These are phyloP conservation scores for Nicotiana tomentosiformis DNA, from an alignment of 257 asterid genomes.

Conservation along the genomic window DNA sequence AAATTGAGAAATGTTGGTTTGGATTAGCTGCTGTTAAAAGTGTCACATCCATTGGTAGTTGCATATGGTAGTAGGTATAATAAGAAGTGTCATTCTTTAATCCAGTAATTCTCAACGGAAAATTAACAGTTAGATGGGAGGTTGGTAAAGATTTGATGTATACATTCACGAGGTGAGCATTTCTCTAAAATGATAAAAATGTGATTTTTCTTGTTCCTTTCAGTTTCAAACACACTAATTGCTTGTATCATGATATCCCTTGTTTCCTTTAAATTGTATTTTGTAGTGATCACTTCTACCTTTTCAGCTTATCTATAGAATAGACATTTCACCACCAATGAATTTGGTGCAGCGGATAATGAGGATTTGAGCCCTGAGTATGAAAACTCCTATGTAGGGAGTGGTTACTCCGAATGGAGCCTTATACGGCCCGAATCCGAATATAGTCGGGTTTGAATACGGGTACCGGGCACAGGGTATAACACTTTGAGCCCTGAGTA, in stretches of 20 bases:
- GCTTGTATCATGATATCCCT: background rate
- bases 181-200: background rate
- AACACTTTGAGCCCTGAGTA: too few relatives aligned
- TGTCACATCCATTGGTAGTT: slow-evolving; percentile 1
- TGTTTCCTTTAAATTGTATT: background rate
- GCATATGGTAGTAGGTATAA: background rate
- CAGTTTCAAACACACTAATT: background rate
- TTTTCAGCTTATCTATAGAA: too few relatives aligned
- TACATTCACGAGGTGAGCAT: background rate
- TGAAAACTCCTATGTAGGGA: too few relatives aligned
- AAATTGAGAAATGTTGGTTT: background rate
- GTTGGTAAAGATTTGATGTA: slow-evolving; percentile 5
- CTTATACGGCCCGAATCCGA: fast-evolving
- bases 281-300: too few relatives aligned
- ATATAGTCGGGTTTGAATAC: too few relatives aligned
- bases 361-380: too few relatives aligned
- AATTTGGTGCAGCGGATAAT: too few relatives aligned
- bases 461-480: too few relatives aligned
- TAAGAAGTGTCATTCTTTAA: background rate
- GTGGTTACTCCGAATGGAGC: fast-evolving
- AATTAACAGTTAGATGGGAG: background rate
- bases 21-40: background rate
- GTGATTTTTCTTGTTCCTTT: background rate
- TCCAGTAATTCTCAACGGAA: background rate
- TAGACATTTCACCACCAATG: too few relatives aligned